Percentiles rank a stretch among this genome's conserved stretches.
Conservation (phyloP, 805 yeast species). For the Pichia cabralensis region DNA sequence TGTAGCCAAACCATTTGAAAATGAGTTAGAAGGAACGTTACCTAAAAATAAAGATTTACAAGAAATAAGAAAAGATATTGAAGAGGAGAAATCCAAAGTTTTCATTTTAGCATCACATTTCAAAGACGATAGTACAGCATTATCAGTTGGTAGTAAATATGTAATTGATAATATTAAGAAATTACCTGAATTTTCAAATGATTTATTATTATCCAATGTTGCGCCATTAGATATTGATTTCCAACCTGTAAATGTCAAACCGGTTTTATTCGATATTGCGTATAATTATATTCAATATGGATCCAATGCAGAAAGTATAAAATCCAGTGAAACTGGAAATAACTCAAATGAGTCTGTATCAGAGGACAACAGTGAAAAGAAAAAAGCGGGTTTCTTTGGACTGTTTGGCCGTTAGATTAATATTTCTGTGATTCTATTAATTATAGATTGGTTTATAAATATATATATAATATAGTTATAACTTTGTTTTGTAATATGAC, state of each 20-base stretch:
- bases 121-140: conserved; percentile 14
- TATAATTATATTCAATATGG: conserved; percentile 67
- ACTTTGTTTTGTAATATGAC: no score
- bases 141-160: conserved; percentile 11
- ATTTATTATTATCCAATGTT: conserved; percentile 23
- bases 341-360: conserved; percentile 2
- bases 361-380: conserved; percentile 15
- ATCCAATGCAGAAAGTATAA: conserved; percentile 17
- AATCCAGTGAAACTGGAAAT: conserved; percentile 10
- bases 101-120: conserved; percentile 43
- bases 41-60: conserved; percentile 29
- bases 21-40: conserved; percentile 24
- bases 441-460: no score
- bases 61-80: conserved; percentile 16
- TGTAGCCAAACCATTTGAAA: neutral
- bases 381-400: conserved; percentile 59
- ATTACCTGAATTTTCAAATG: conserved; percentile 21
- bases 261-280: conserved; percentile 86
- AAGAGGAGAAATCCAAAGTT: conserved; percentile 18
- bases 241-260: conserved; percentile 65
- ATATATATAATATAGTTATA: no score
- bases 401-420: conserved; percentile 43
- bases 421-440: no score
- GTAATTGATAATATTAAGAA: conserved; percentile 22
- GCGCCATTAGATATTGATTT: conserved; percentile 28